Percentiles rank a stretch among this genome's conserved stretches.
phyloP scores from a whole-genome alignment of 2,329 filamentous ascomycete species.

The Scytalidium sp. region DNA sequence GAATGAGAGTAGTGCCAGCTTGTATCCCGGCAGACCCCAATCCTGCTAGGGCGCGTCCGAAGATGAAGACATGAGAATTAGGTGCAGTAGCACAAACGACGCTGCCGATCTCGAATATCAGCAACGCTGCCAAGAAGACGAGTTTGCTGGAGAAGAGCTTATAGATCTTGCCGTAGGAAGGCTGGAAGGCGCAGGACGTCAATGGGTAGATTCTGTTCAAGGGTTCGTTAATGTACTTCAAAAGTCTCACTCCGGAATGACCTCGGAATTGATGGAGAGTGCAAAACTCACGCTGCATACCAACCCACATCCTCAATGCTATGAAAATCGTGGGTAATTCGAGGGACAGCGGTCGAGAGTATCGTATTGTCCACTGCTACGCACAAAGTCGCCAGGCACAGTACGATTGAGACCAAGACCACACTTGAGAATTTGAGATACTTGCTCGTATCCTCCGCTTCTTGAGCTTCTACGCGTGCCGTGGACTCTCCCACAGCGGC shows the following conservation, averaged over 20 bases:
- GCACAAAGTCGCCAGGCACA: background rate
- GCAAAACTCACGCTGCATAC: constrained; percentile 21
- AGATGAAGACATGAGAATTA: constrained; percentile 21
- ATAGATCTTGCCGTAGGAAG: constrained; percentile 17
- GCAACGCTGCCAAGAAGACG: constrained; percentile 14
- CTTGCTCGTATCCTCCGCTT: background rate
- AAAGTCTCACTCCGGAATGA: background rate
- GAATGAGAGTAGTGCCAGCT: constrained; percentile 20
- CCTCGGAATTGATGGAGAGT: background rate
- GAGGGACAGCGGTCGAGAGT: constrained; percentile 10
- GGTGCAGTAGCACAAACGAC: constrained; percentile 22
- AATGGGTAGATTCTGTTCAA: constrained; percentile 26
- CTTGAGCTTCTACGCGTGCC: background rate
- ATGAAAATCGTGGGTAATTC: constrained; percentile 17
- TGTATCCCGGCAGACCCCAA: constrained; percentile 20
- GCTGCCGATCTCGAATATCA: constrained; percentile 25
- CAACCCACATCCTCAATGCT: constrained; percentile 24
- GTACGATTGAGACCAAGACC: background rate
- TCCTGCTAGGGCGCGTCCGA: constrained; percentile 23
- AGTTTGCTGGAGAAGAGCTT: constrained; percentile 18
- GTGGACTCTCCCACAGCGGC: background rate
- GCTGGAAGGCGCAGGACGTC: constrained; percentile 18
- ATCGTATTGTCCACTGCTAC: background rate
- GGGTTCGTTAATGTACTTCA: background rate
- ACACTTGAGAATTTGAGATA: background rate